Conservation (phyloP, 2,329 filamentous ascomycete genomes). For the Lachnellula suecica region DNA sequence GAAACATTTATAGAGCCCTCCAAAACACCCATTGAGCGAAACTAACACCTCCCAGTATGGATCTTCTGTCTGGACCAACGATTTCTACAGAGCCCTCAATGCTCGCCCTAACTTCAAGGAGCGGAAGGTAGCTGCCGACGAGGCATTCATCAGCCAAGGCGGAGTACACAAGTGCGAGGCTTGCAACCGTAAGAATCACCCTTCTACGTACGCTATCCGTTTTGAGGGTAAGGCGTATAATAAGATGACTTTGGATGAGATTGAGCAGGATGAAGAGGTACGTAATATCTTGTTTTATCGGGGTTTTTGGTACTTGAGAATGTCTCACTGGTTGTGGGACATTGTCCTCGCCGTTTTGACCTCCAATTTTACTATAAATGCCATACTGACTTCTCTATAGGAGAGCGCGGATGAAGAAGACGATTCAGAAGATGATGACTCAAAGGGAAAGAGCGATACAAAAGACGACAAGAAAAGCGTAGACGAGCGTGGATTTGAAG, state of each 20-base stretch:
- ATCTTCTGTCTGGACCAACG: constrained; percentile 67
- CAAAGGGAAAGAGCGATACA: constrained; percentile 35
- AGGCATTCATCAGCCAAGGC: constrained; percentile 44
- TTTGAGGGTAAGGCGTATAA: constrained; percentile 68
- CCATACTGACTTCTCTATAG: too few species aligned
- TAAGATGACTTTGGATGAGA: constrained; percentile 62
- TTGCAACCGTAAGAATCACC: constrained; percentile 68
- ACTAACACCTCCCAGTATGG: too few species aligned
- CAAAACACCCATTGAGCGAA: too few species aligned
- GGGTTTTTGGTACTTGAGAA: too few species aligned
- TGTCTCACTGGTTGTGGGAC: too few species aligned
- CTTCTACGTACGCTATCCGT: constrained; percentile 62
- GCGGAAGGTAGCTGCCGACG: constrained; percentile 23
- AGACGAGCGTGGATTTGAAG: constrained; percentile 45
- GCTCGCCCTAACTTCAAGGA: constrained; percentile 58
- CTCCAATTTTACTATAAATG: too few species aligned
- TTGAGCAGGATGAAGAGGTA: constrained; percentile 48
- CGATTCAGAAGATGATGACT: constrained; percentile 36
- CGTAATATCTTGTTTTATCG: too few species aligned
- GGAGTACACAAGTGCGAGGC: constrained; percentile 41
- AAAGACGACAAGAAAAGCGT: constrained; percentile 36
- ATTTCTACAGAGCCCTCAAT: constrained; percentile 65
- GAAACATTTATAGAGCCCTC: too few species aligned
- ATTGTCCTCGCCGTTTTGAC: too few species aligned
- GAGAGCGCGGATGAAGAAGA: constrained; percentile 37